Base-by-base conservation (phyloP, 1,284 basidiomycete species). In the Ganoderma sinense region DNA sequence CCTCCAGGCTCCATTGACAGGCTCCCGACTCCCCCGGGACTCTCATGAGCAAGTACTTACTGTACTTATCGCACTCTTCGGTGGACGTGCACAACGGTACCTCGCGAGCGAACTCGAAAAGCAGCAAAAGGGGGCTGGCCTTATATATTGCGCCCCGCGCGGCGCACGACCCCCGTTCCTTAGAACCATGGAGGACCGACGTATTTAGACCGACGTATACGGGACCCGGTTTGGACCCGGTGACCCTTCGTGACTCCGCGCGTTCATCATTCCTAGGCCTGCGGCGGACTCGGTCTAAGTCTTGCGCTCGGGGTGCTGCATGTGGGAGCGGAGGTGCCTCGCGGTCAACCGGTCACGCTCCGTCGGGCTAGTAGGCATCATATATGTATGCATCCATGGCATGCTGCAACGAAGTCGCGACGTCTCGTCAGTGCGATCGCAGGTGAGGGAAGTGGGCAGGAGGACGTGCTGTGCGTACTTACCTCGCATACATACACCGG, bases 281-380 rank as follows among this genome's bases (percentile, higher is more conserved):
- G 45, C 45, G 45, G 45, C 45, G 45, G 45, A 45, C 18, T 16
- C 43, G 43, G 20, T 13, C 40, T n/a, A n/a, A n/a, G n/a, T n/a
- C n/a, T n/a, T n/a, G n/a, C n/a, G n/a, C n/a, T n/a, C n/a, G n/a
- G 14, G 11, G 14, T 41, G 40, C 40, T 41, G 43, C 43, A 45
- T 45, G 43, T 20, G 43, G 43, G 13, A 20, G 8, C 18, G 6
- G 16, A n/a, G 45, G 45, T 48, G 45, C 45, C 7, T 48, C 45
- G 45, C 45, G 45, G n/a, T n/a, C n/a, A n/a, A n/a, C n/a, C n/a
- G n/a, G n/a, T 51, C 48, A 51, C 48, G 48, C 48, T n/a, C 48
- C 48, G 36, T 36, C 36, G 18, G 41, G 41, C 41, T 41, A 2
- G 41, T 18, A 45, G 5, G 18, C 43, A 45, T 45, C 43, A n/a